Conservation (phyloP, 140 eudicot genomes). For the Flaveria floridana region DNA sequence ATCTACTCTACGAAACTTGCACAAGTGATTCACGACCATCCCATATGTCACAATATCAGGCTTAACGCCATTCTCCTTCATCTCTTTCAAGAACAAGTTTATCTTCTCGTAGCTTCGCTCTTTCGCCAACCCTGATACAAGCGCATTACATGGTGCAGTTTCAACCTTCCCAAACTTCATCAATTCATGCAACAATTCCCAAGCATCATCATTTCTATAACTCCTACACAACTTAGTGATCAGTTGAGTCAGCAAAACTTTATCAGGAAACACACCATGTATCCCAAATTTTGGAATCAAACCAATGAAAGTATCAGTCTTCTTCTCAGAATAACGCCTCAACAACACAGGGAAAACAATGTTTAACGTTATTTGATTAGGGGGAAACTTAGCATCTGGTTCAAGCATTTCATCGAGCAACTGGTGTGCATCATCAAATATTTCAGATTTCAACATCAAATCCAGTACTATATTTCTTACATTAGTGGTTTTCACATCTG, state of each 20-base stretch:
- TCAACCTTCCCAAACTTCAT: conserved; percentile 59
- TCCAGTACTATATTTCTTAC: conserved; percentile 39
- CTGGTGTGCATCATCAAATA: conserved; percentile 55
- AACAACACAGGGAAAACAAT: conserved; percentile 42
- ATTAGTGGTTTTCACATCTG: conserved; percentile 30
- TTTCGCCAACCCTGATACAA: conserved; percentile 51
- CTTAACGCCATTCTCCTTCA: conserved; percentile 58
- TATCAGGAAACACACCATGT: conserved; percentile 45
- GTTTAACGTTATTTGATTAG: conserved; percentile 38
- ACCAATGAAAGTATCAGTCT: conserved; percentile 43
- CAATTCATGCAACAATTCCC: conserved; percentile 49
- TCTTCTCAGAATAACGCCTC: conserved; percentile 37
- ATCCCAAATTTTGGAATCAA: conserved; percentile 42
- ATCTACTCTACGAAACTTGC: conserved; percentile 62
- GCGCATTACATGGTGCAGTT: conserved; percentile 53
- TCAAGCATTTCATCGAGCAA: conserved; percentile 88
- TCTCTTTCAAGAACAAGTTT: conserved; percentile 56
- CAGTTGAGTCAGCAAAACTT: conserved; percentile 41
- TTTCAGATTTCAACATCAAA: conserved; percentile 39
- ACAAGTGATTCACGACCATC: conserved; percentile 60
- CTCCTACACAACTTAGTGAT: conserved; percentile 46
- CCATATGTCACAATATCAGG: conserved; percentile 68
- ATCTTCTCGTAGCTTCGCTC: conserved; percentile 45
- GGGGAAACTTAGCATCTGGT: conserved; percentile 28
- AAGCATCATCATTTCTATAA: conserved; percentile 44